Percentiles rank a stretch among this genome's conserved stretches.
These are phyloP conservation scores for Naematelia aurantialba DNA, from an alignment of 768 basidiomycete species.

Conservation along the genomic window DNA sequence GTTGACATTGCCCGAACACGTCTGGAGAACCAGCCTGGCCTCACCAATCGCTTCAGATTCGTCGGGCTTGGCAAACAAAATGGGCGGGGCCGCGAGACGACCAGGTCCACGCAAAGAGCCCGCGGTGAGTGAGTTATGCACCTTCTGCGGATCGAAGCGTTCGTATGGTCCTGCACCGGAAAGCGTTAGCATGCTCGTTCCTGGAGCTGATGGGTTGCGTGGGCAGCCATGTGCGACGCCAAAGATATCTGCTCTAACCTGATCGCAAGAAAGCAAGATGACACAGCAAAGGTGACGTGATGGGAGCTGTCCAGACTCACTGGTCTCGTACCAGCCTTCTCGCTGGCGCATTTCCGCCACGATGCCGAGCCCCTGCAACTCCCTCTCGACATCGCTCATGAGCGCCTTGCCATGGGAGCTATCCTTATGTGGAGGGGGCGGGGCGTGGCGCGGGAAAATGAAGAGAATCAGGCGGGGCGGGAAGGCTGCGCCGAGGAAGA, in stretches of 20 bases:
- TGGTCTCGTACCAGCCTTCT: conserved; percentile 49
- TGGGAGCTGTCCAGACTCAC: no score
- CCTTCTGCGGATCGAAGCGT: conserved; percentile 64
- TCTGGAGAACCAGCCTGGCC: conserved; percentile 1
- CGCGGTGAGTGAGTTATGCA: conserved; percentile 77
- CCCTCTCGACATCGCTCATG: conserved; percentile 61
- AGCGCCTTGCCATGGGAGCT: conserved; percentile 62
- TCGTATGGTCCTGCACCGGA: conserved; percentile 62
- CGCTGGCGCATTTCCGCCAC: conserved; percentile 58
- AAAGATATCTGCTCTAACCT: no score
- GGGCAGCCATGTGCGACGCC: no score
- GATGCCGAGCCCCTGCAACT: conserved; percentile 63
- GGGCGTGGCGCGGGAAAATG: conserved; percentile 71
- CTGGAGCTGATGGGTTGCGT: conserved; percentile 2
- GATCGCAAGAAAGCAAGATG: not conserved
- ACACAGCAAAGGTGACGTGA: not conserved
- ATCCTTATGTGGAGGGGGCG: conserved; percentile 63
- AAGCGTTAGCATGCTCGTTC: not conserved
- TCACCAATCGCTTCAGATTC: conserved; percentile 63
- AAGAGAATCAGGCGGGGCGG: conserved; percentile 53
- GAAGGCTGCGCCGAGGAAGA: conserved; percentile 41
- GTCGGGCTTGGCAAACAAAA: conserved; percentile 70
- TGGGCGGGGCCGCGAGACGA: conserved; percentile 71
- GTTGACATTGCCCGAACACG: conserved; percentile 55
- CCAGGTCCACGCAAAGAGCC: conserved; percentile 85